Evolutionary conservation across 2,329 filamentous ascomycete species (phyloP).

Genomic region (Fusarium cicatricum): DNA sequence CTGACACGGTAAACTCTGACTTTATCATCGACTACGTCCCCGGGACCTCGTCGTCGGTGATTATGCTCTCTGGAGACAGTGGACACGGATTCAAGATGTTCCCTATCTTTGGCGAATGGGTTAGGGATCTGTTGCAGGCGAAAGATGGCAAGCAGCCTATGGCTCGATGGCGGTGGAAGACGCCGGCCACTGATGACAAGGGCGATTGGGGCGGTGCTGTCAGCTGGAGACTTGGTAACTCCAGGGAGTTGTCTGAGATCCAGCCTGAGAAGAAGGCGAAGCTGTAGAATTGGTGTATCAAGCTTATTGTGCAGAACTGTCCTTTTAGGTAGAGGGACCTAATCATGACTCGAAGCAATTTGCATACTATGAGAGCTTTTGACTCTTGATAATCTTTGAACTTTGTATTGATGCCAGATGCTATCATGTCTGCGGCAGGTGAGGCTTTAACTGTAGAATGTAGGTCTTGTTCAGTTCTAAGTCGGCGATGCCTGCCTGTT

Average conservation of each 20-base stretch:
- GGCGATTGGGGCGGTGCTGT: constrained; percentile 44
- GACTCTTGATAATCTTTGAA: no score
- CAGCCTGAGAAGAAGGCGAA: constrained; percentile 9
- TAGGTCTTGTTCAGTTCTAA: no score
- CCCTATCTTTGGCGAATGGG: constrained; percentile 65
- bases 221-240: constrained; percentile 50
- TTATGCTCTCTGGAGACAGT: constrained; percentile 65
- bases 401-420: no score
- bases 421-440: no score
- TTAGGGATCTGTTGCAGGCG: constrained; percentile 55
- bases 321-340: background rate
- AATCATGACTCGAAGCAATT: no score
- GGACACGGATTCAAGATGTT: constrained; percentile 72
- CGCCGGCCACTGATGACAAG: constrained; percentile 20
- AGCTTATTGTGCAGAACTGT: background rate
- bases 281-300: constrained; percentile 3
- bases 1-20: constrained; percentile 67
- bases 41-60: constrained; percentile 52
- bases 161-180: constrained; percentile 62
- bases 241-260: constrained; percentile 38
- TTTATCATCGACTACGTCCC: constrained; percentile 69
- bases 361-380: no score
- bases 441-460: no score
- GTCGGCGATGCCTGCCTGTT: no score
- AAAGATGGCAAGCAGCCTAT: constrained; percentile 51